These are phyloP conservation scores for Rubus idaeus DNA, from an alignment of 306 rosid species.

Conservation along the genomic window DNA sequence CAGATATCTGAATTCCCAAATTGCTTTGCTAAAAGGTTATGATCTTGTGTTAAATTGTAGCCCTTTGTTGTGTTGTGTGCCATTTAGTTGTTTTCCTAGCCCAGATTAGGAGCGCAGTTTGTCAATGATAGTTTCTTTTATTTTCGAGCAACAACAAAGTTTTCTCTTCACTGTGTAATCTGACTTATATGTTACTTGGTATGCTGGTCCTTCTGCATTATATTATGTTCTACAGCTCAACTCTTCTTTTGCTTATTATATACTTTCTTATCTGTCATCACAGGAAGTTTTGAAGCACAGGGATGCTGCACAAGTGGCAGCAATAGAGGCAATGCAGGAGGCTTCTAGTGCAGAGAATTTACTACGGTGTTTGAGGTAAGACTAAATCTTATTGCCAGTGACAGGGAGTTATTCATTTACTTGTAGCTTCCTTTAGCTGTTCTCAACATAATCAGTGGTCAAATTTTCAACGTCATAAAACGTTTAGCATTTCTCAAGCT, in stretches of 20 bases:
- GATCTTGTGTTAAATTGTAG: neutral
- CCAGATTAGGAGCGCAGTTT: neutral
- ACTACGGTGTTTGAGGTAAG: conserved; percentile 85
- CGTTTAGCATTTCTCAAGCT: neutral
- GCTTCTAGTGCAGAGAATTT: conserved; percentile 90
- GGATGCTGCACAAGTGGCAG: conserved; percentile 91
- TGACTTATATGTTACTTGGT: neutral
- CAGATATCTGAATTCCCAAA: neutral
- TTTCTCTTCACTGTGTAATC: neutral
- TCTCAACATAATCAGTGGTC: neutral
- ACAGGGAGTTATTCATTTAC: neutral
- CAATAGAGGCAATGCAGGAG: conserved; percentile 90
- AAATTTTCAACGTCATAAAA: neutral
- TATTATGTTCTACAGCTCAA: conserved; percentile 9
- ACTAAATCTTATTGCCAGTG: neutral
- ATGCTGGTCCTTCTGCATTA: neutral
- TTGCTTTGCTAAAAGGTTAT: neutral
- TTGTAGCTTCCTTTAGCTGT: neutral
- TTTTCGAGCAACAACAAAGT: neutral
- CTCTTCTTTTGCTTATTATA: conserved; percentile 15
- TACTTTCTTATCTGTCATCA: conserved; percentile 24
- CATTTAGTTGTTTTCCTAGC: neutral
- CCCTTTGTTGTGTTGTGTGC: conserved; percentile 1
- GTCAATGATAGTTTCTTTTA: conserved; percentile 1
- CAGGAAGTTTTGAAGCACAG: conserved; percentile 92